Base-by-base conservation (phyloP, 2,329 filamentous ascomycete genomes). In the Aspergillus ochraceoroseus region DNA sequence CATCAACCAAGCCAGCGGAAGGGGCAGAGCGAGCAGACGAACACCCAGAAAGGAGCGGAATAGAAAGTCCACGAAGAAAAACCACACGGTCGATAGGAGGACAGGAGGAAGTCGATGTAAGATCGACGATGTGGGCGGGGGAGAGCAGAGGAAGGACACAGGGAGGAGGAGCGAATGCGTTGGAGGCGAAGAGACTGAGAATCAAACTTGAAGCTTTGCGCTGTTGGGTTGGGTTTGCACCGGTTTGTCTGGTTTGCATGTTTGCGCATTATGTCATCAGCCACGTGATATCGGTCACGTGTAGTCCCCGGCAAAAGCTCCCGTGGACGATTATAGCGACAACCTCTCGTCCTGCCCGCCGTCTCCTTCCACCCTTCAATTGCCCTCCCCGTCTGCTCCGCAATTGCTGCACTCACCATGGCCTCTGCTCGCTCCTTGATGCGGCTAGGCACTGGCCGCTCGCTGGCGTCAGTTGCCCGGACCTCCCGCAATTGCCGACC, bases 401-500 rank as follows among this genome's bases (percentile, higher is more conserved):
- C 56, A 55, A 58, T 63, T 63, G 52, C 47, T 43, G 41, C 45
- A 30, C 52, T 48, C 56, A 62, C 52, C 46, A 71, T 71, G 68
- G 66, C 68, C 50, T 66, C 66, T 51, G 56, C 67, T 55, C 66
- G 68, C 51, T 64, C 66, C 43, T 46, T 70, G 50, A 58, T 71
- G 62, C 66, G 68, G 47, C 55, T 71, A 52, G 59, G 65, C 31
- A 53, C 62, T 53, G 59, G 61, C 39, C 63, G 65, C 51, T 62
- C 66, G 14, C 50, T 69, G 47, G 55, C 56, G 41, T 55, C 58
- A 41, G 59, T 59, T 41, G 51, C 58, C 28, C 58, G 62, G 52
- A 55, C 61, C 1, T 49, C 61, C 40, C 59, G 55, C 54, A 55
- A 54, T 42, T 45, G 49, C 42, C 59, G 65, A 47, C 54, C 63